phyloP scores from a whole-genome alignment of 257 asterid genomes.

The Scutellaria baicalensis region DNA sequence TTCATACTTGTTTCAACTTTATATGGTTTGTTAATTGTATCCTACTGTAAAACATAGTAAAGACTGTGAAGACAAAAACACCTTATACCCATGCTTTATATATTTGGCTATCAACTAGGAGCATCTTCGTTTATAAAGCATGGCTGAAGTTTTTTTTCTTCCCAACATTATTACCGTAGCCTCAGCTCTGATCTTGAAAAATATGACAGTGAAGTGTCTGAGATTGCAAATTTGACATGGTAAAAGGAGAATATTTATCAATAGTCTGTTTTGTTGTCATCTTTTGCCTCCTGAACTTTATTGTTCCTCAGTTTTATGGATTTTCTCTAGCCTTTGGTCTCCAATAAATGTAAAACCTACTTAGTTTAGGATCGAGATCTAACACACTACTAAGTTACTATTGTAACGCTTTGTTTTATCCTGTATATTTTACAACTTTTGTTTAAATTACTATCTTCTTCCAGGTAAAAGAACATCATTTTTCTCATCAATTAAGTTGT shows the following conservation, averaged over 20 bases:
- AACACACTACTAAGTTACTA: neutral
- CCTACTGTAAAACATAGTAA: neutral
- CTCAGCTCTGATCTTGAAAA: neutral
- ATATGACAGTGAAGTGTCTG: conserved; percentile 1
- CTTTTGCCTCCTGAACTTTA: neutral
- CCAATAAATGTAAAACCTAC: neutral
- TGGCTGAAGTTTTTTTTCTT: neutral
- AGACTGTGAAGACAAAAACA: neutral
- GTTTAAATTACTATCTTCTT: neutral
- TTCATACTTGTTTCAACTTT: neutral
- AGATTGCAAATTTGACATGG: neutral
- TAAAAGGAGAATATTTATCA: neutral
- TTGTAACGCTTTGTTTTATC: neutral
- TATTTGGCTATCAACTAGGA: neutral
- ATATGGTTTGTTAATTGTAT: neutral
- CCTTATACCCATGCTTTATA: neutral
- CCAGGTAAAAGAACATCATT: neutral
- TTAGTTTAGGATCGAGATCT: neutral
- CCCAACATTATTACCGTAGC: neutral
- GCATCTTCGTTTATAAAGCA: neutral
- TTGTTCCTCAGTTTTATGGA: conserved; percentile 8
- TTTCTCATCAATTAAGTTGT: conserved; percentile 14
- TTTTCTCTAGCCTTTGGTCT: neutral
- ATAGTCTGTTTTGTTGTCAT: neutral
- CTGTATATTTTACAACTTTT: neutral